Base-by-base conservation (phyloP, 495 filamentous ascomycete genomes). In the Aspergillus ostianus region DNA sequence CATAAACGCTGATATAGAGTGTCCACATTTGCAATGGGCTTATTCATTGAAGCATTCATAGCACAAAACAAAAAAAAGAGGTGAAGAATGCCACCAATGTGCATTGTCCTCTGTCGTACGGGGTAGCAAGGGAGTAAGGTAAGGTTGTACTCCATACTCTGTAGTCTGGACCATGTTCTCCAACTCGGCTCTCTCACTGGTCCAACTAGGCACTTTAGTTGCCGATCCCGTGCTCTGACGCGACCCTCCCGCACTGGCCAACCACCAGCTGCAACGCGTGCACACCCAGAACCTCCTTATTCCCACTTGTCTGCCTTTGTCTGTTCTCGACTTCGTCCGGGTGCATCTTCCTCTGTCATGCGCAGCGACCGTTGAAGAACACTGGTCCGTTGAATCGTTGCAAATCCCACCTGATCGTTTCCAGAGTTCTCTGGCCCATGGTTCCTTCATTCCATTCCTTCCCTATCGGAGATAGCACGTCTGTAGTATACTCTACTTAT, bases 301-400 rank as follows among this genome's bases (percentile, higher is more conserved):
- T 54, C 52, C 52, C 41, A 54, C 52, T 54, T 54, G 52, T 46
- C 30, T 56, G 15, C 17, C 44, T 49, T 29, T 56, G 45, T 30
- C 32, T 15, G 15, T 54, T 46, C 36, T 26, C n/a, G 19, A 13
- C 30, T 45, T 45, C 54, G 18, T 19, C 26, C 32, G 47, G 12
- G 29, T 36, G n/a, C 6, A 2, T 45, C 47, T 20, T 41, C 7
- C 6, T 54, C 51, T 18, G 27, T 46, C 46, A 27, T 55, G 23
- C 30, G 19, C 26, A 30, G 17, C 47, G 6, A 17, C 3, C 17
- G 26, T 18, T 21, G 30, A 44, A 52, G 21, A 27, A 21, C 21
- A 52, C 50, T 52, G 50, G 50, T n/a, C 21, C 50, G 50, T 32
- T 52, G 50, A 52, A 12, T 52, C 17, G 27, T 52, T 27, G 47